phyloP scores from a whole-genome alignment of 1,284 basidiomycete genomes.

The Pulveroboletus sp. region DNA sequence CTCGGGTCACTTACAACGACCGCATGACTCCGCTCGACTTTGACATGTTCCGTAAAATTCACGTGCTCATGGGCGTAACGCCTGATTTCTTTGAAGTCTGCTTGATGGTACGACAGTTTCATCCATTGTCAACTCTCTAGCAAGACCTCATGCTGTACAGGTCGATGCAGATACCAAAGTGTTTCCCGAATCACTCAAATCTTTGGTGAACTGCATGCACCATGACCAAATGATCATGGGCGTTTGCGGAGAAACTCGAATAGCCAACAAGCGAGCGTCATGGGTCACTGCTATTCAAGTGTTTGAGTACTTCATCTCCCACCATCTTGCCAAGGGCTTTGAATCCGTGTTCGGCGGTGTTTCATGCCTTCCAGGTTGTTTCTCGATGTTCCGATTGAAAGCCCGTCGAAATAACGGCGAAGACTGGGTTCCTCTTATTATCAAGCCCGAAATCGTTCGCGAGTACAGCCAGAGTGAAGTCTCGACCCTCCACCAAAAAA shows the following conservation, averaged over 20 bases:
- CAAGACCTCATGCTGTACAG: slow-evolving; percentile 44
- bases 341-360: slow-evolving; percentile 99
- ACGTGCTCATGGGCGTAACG: slow-evolving; percentile 97
- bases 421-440: slow-evolving; percentile 97
- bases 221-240: slow-evolving; percentile 99
- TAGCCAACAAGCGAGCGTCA: slow-evolving; percentile 95
- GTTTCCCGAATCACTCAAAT: slow-evolving; percentile 81
- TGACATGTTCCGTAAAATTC: slow-evolving; percentile 96
- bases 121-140: background rate
- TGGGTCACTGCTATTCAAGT: slow-evolving; percentile 99
- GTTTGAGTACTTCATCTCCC: slow-evolving; percentile 99
- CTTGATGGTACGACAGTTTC: slow-evolving; percentile 76
- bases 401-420: slow-evolving; percentile 84
- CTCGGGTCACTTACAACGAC: slow-evolving; percentile 98
- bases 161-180: slow-evolving; percentile 98
- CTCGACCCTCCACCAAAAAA: slow-evolving; percentile 96
- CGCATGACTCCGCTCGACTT: slow-evolving; percentile 98
- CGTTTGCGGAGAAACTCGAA: slow-evolving; percentile 96
- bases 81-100: slow-evolving; percentile 98
- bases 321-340: slow-evolving; percentile 97
- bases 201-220: slow-evolving; percentile 96
- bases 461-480: slow-evolving; percentile 97
- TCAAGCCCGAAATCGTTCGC: slow-evolving; percentile 96
- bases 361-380: slow-evolving; percentile 97
- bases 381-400: slow-evolving; percentile 99